Evolutionary conservation across 192 early-diverging fungal species (phyloP), one percentile per base, ranked within the genome.

Genomic region (Backusella westeae): DNA sequence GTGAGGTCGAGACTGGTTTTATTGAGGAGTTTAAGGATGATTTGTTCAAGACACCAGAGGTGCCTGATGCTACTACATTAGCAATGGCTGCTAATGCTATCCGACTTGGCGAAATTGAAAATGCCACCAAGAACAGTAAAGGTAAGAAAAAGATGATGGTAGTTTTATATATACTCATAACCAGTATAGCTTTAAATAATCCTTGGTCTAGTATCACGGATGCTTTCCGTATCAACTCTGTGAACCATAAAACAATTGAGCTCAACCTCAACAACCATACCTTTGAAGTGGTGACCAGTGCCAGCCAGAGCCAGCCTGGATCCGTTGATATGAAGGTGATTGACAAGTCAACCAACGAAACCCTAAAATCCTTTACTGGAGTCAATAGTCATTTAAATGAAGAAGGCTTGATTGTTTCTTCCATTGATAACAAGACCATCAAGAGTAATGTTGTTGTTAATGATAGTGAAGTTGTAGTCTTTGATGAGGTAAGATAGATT

Each of bases 1-100:
- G 91, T 46, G 90, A 96, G 70, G 93, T 99, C 14, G 96, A 97
- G 80, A 99, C 97, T 29, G 96, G 96, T 1, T 99, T 96, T 80
- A 99, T 99, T 84, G 79, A 91, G 87, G 89, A 94, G 83, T 88
- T 91, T 80, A 84, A 90, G 74, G 72, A 80, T 8, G 90, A 91
- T 67, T 83, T 96, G 42, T 90, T 96, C 71, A 66, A 75, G n/a
- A 38, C 41, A 19, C 38, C 78, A 29, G 53, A 38, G 9, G 68
- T 35, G 0, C 76, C 82, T 71, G 32, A 80, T 84, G 66, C 82
- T 80, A 36, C 77, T 80, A 80, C 83, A 49, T 79, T 97, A 19
- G 92, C 90, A 19, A 89, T 92, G 77, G 94, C 93, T 17, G 92
- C 94, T 1, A 75, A 90, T 69, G 85, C 85, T 0, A 69, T 92